A percentile compares a stretch with the other conserved stretches of the same genome.
phyloP scores from a whole-genome alignment of 1,284 basidiomycete genomes.

The Stygiomarasmius scandens region DNA sequence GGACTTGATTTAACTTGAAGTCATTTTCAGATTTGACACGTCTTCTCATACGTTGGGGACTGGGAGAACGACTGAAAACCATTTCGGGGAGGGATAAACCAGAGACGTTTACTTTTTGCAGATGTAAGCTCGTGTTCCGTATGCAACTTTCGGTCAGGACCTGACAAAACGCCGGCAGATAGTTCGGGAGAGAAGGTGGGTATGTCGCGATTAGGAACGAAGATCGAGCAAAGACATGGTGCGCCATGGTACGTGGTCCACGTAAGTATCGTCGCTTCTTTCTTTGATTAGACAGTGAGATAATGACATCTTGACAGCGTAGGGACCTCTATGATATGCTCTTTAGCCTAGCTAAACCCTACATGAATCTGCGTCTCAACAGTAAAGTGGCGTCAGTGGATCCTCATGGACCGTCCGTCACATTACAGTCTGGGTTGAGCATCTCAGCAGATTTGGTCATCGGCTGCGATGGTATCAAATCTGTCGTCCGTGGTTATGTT shows the following conservation, averaged over 20 bases:
- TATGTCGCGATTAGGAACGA: slow-evolving; percentile 12
- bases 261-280: neutral
- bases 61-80: slow-evolving; percentile 42
- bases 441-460: slow-evolving; percentile 50
- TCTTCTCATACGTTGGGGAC: slow-evolving; percentile 55
- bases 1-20: neutral
- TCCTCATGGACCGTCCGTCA: slow-evolving; percentile 36
- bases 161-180: slow-evolving; percentile 37
- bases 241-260: slow-evolving; percentile 17
- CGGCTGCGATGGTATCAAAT: slow-evolving; percentile 59
- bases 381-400: slow-evolving; percentile 45
- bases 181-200: slow-evolving; percentile 7
- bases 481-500: slow-evolving; percentile 43
- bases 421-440: slow-evolving; percentile 44
- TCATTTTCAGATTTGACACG: slow-evolving; percentile 39
- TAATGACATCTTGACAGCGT: slow-evolving; percentile 33
- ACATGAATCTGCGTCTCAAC: slow-evolving; percentile 43
- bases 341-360: slow-evolving; percentile 41
- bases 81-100: slow-evolving; percentile 42
- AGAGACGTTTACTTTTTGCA: slow-evolving; percentile 42
- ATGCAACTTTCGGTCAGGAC: slow-evolving; percentile 40
- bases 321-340: slow-evolving; percentile 53
- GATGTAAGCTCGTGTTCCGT: slow-evolving; percentile 38
- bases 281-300: neutral
- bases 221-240: slow-evolving; percentile 12